Base-by-base conservation (phyloP, 495 filamentous ascomycete genomes). In the Tuber umbilicatum region DNA sequence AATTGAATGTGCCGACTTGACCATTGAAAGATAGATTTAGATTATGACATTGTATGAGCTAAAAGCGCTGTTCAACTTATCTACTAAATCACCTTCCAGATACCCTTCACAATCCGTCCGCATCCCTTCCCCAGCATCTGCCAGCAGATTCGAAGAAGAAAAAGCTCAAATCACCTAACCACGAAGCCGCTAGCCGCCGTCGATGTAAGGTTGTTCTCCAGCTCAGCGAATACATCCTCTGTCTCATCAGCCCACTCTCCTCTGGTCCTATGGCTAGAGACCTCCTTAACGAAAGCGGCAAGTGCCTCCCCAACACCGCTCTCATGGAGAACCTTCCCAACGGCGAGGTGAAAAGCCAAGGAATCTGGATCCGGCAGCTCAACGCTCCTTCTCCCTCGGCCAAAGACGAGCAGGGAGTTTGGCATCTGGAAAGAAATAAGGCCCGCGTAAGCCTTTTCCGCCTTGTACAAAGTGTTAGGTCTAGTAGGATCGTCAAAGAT, bases 311-410 rank as follows among this genome's bases (percentile, higher is more conserved):
- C 70, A 3, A 55, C 70, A 16, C 70, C 70, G 21, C 40, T 47
- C 17, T 37, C 55, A 37, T 72, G 43, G 27, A 72, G 31, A 2
- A 72, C 70, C 7, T 55, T 43, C 6, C 41, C 40, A 5, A 72
- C 43, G 1, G 70, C 70, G 9, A 72, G 38, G 55, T 72, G 70
- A 17, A 64, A 64, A 17, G 27, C 27, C 70, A 72, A 37, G n/a
- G 45, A 50, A 1, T 37, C 45, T 5, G 5, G 70, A 19, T 50
- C 70, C 23, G 70, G 70, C 27, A 72, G 19, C 31, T 72, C 70
- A 37, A 72, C 41, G n/a, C 55, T 38, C 23, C 40, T 37, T 35
- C 9, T 55, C 12, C 70, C 70, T 2, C 23, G 17, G 6, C 70
- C 70, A 23, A 72, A 72, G 70, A 38, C 27, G 17, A 72, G 23